A percentile compares a stretch with the other conserved stretches of the same genome.
These are phyloP conservation scores for Monosporascus sp. DNA, from an alignment of 2,329 filamentous ascomycete species.

Conservation along the genomic window DNA sequence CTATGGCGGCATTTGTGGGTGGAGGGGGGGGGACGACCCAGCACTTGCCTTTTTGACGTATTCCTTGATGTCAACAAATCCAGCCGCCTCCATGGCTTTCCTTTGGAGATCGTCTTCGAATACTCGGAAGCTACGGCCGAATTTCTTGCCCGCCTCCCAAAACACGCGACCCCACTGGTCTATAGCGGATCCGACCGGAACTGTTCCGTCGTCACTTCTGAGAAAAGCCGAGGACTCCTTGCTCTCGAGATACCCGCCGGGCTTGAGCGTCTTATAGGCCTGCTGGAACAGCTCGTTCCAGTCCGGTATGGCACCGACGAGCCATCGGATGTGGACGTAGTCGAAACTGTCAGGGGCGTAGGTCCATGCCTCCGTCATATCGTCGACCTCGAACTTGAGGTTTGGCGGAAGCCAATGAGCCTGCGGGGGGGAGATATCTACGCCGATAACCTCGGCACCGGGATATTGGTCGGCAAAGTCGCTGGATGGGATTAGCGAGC, in stretches of 20 bases:
- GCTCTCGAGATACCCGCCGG: slow-evolving; percentile 39
- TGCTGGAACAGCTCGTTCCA: slow-evolving; percentile 48
- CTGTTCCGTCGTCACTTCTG: slow-evolving; percentile 22
- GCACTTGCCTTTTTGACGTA: slow-evolving; percentile 17
- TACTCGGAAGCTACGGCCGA: slow-evolving; percentile 26
- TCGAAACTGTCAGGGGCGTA: slow-evolving; percentile 48
- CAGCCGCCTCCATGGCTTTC: slow-evolving; percentile 24
- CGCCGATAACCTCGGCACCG: slow-evolving; percentile 23
- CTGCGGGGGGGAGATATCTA: slow-evolving; percentile 34
- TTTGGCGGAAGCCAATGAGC: slow-evolving; percentile 34
- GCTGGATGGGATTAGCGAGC: slow-evolving; percentile 15
- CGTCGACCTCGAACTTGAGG: slow-evolving; percentile 27
- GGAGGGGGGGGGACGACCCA: neutral
- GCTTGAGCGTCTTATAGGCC: slow-evolving; percentile 45
- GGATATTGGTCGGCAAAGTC: slow-evolving; percentile 35
- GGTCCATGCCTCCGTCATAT: slow-evolving; percentile 36
- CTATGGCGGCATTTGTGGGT: no score
- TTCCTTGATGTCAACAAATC: slow-evolving; percentile 22
- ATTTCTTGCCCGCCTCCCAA: slow-evolving; percentile 26
- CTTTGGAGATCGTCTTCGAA: slow-evolving; percentile 26
- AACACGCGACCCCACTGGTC: slow-evolving; percentile 31
- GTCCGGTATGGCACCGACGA: slow-evolving; percentile 51
- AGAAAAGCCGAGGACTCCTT: slow-evolving; percentile 21
- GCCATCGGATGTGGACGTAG: slow-evolving; percentile 55
- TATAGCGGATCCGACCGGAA: slow-evolving; percentile 23